Conservation (phyloP, 2,329 filamentous ascomycete genomes). For the Penicillium digitatum region DNA sequence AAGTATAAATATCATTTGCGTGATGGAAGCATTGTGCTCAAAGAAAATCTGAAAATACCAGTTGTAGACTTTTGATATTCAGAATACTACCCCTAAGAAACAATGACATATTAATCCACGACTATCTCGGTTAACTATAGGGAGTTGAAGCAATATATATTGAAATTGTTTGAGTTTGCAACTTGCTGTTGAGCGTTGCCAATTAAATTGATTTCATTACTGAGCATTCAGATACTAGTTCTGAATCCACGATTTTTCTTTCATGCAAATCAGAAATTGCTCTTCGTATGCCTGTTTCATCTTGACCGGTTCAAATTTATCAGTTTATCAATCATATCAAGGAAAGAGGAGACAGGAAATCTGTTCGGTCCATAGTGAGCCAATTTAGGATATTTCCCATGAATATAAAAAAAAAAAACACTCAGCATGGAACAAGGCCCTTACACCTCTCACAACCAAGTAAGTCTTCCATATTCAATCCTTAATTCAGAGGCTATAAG, state of each 20-base stretch:
- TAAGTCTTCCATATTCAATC: neutral
- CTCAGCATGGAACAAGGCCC: neutral
- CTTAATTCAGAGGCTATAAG: neutral
- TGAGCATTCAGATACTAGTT: neutral
- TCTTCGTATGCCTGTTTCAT: neutral
- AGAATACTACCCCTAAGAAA: too few species aligned
- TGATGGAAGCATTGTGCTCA: constrained; percentile 27
- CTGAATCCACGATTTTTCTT: neutral
- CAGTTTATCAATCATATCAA: neutral
- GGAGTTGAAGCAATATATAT: constrained; percentile 77
- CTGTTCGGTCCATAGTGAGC: neutral
- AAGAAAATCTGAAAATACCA: too few species aligned
- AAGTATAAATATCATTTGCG: constrained; percentile 51
- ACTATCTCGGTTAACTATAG: constrained; percentile 40
- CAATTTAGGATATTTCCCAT: neutral
- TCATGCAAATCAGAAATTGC: neutral
- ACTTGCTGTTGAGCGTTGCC: neutral
- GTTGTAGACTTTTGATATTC: too few species aligned
- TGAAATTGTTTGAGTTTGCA: constrained; percentile 57
- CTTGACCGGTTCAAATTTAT: neutral
- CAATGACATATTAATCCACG: neutral
- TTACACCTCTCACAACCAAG: neutral
- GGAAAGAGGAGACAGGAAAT: neutral
- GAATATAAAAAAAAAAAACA: neutral
- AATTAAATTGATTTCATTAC: neutral